Conservation (phyloP, 1,284 basidiomycete genomes). For the Mycosarcoma maydis region DNA sequence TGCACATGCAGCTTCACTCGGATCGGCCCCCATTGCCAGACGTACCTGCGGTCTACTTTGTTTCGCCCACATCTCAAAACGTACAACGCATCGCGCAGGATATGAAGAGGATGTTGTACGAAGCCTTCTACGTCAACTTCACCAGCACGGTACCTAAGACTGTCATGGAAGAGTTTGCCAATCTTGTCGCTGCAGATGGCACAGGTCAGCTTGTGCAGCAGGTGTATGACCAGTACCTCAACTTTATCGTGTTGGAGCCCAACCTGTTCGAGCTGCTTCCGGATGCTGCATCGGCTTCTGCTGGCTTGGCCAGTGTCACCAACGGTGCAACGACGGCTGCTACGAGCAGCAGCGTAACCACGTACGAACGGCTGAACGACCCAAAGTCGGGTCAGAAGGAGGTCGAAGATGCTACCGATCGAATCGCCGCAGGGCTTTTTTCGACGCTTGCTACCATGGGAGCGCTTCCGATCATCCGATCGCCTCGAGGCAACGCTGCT, state of each 20-base stretch:
- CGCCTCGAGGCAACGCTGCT: constrained; percentile 93
- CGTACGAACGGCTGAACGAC: constrained; percentile 90
- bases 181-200: constrained; percentile 82
- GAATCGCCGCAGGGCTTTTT: constrained; percentile 89
- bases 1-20: constrained; percentile 94
- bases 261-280: constrained; percentile 92
- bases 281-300: constrained; percentile 64
- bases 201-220: constrained; percentile 74
- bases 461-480: constrained; percentile 92
- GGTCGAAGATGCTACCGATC: constrained; percentile 92
- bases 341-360: constrained; percentile 63
- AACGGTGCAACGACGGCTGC: constrained; percentile 25
- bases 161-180: constrained; percentile 91
- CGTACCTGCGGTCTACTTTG: constrained; percentile 97
- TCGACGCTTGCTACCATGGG: constrained; percentile 91
- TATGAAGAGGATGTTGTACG: constrained; percentile 86
- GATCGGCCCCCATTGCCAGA: constrained; percentile 88
- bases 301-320: constrained; percentile 16
- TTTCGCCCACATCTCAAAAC: constrained; percentile 87
- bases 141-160: constrained; percentile 87
- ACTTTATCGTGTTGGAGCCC: constrained; percentile 92
- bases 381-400: constrained; percentile 87
- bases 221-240: constrained; percentile 80
- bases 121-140: constrained; percentile 93
- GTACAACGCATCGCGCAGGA: constrained; percentile 74